phyloP scores from a whole-genome alignment of 2,329 filamentous ascomycete genomes.

The Pestalotiopsis sp. region DNA sequence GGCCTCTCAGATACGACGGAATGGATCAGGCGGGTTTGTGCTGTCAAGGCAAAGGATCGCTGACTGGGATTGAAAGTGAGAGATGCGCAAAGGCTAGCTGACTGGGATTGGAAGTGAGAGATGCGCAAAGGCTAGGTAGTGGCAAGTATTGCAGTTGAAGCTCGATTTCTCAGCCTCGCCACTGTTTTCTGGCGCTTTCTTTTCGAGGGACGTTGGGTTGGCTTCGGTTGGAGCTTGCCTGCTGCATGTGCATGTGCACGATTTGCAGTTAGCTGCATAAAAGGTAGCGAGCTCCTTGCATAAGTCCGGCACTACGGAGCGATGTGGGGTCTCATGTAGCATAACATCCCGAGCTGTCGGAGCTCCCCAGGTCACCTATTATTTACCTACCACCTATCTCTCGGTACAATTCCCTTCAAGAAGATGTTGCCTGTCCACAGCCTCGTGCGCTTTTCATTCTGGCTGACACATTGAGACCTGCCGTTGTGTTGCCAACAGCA shows the following conservation, averaged over 20 bases:
- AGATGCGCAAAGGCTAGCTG: not conserved
- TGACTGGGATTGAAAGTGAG: constrained; percentile 6
- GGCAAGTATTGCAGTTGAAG: not conserved
- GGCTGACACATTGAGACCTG: not conserved
- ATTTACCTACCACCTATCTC: not conserved
- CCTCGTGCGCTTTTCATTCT: not conserved
- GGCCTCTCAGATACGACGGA: not conserved
- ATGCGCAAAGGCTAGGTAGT: not conserved
- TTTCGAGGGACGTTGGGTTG: constrained; percentile 18
- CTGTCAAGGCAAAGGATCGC: not conserved
- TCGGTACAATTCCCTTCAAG: not conserved
- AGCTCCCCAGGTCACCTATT: too few species aligned
- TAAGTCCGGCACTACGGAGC: not conserved
- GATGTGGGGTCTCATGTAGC: too few species aligned
- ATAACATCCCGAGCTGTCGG: too few species aligned
- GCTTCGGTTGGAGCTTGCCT: constrained; percentile 4
- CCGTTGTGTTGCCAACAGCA: not conserved
- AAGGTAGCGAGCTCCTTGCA: not conserved
- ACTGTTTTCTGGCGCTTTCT: constrained; percentile 23
- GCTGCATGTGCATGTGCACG: not conserved
- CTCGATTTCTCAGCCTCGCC: constrained; percentile 48
- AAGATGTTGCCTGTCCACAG: not conserved
- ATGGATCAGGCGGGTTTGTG: not conserved
- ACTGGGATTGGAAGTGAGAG: constrained; percentile 5
- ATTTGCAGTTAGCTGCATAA: not conserved